phyloP scores from a whole-genome alignment of 306 rosid genomes.

The Acacia crassicarpa region DNA sequence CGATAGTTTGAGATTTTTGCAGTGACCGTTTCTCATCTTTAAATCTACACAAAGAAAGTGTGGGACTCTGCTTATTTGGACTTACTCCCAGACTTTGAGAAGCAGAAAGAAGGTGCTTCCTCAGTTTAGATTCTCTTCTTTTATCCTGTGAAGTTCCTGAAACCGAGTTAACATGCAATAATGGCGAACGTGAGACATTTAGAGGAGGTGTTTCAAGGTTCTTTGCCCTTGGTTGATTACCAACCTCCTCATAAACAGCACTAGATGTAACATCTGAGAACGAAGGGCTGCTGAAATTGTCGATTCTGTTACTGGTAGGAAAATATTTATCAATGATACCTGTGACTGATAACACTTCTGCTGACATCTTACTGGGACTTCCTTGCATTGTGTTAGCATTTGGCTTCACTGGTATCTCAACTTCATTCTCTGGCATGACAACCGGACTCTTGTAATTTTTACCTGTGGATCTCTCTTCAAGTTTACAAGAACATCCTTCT shows the following conservation, averaged over 20 bases:
- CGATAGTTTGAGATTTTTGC: constrained; percentile 35
- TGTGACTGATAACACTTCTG: constrained; percentile 64
- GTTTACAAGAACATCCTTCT: constrained; percentile 17
- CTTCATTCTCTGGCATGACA: constrained; percentile 31
- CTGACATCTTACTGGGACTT: constrained; percentile 47
- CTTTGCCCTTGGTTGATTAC: constrained; percentile 33
- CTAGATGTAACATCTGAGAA: constrained; percentile 44
- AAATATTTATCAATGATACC: constrained; percentile 65
- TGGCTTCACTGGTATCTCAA: constrained; percentile 32
- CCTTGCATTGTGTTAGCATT: constrained; percentile 34
- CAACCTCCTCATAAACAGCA: constrained; percentile 34
- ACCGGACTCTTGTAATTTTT: constrained; percentile 3
- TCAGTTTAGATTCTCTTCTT: constrained; percentile 40
- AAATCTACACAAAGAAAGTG: constrained; percentile 40
- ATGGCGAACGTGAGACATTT: constrained; percentile 29
- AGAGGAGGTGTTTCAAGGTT: constrained; percentile 40
- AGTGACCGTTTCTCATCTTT: constrained; percentile 35
- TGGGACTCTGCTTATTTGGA: constrained; percentile 38
- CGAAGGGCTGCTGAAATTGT: constrained; percentile 40
- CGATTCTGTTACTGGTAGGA: constrained; percentile 35
- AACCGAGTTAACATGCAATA: constrained; percentile 28
- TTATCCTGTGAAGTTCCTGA: constrained; percentile 27
- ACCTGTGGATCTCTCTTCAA: constrained; percentile 21
- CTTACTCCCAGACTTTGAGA: constrained; percentile 55
- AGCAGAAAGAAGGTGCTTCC: constrained; percentile 50